These are phyloP conservation scores for Nymphaea colorata DNA, from an alignment of 164 flowering plant species.

Conservation along the genomic window DNA sequence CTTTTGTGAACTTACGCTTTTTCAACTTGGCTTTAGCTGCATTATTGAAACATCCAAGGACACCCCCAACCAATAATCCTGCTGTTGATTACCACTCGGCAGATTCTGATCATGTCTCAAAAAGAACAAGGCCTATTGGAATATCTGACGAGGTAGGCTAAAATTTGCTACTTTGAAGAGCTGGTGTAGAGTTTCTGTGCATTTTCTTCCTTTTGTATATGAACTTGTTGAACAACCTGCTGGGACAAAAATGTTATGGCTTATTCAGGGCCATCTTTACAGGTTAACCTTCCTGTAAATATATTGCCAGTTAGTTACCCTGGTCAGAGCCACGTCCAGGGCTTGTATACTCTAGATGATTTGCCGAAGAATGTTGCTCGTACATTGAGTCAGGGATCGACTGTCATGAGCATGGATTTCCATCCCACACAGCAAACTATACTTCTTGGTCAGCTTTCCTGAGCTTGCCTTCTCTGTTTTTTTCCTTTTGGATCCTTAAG, in stretches of 20 bases:
- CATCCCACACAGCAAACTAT: conserved; percentile 71
- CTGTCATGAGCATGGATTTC: conserved; percentile 91
- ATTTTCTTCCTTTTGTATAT: neutral
- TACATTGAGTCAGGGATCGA: conserved; percentile 61
- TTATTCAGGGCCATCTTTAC: conserved; percentile 6
- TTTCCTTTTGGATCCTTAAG: neutral
- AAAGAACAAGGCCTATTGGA: conserved; percentile 64
- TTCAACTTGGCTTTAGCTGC: conserved; percentile 21
- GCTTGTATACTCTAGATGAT: conserved; percentile 35
- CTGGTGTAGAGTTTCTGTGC: no score
- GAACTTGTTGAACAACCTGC: neutral
- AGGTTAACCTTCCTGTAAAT: conserved; percentile 63
- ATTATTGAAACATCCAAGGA: conserved; percentile 64
- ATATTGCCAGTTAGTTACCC: conserved; percentile 47
- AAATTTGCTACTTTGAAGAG: neutral
- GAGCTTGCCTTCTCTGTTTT: neutral
- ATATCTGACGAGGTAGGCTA: conserved; percentile 53
- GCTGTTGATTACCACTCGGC: conserved; percentile 57
- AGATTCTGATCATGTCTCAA: conserved; percentile 62
- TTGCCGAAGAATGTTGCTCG: conserved; percentile 59
- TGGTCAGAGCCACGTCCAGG: conserved; percentile 42
- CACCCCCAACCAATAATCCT: conserved; percentile 48
- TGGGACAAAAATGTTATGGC: neutral
- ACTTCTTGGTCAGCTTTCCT: conserved; percentile 48
- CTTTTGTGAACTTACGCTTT: no score